Evolutionary conservation across 2,329 filamentous ascomycete genomes (phyloP).

Genomic region (Calonectria hawksworthii): DNA sequence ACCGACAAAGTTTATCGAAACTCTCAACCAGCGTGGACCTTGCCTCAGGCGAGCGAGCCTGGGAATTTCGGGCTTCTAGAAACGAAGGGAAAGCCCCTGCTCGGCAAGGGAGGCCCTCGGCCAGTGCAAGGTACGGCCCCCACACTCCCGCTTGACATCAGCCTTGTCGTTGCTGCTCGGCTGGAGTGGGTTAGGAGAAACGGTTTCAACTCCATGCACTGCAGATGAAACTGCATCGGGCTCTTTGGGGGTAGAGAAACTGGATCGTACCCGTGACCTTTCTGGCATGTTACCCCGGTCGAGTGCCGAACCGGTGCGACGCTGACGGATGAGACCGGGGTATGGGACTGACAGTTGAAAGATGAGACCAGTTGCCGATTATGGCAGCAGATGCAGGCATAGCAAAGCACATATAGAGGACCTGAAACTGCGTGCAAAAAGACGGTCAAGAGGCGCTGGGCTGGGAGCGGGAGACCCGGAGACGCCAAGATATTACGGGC

Average conservation of each 20-base stretch:
- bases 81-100: constrained; percentile 3
- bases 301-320: constrained; percentile 19
- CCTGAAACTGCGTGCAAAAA: constrained; percentile 17
- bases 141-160: constrained; percentile 15
- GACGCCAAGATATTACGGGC: constrained; percentile 15
- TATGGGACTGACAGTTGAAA: background rate
- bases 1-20: constrained; percentile 4
- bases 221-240: constrained; percentile 27
- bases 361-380: constrained; percentile 6
- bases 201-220: constrained; percentile 23
- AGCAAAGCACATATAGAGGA: constrained; percentile 5
- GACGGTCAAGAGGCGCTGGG: constrained; percentile 4
- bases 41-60: constrained; percentile 13
- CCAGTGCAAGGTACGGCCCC: background rate
- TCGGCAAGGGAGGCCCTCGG: constrained; percentile 7
- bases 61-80: constrained; percentile 24
- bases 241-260: constrained; percentile 17
- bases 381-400: background rate
- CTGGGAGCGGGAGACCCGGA: constrained; percentile 9
- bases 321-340: constrained; percentile 19
- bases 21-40: constrained; percentile 10
- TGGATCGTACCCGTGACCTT: constrained; percentile 7
- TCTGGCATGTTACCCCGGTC: constrained; percentile 5
- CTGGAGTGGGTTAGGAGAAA: constrained; percentile 13
- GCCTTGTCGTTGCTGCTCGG: constrained; percentile 6